Evolutionary conservation across 164 flowering plant species (phyloP), one percentile per base, ranked within the genome.

Genomic region (Kingdonia uniflora): DNA sequence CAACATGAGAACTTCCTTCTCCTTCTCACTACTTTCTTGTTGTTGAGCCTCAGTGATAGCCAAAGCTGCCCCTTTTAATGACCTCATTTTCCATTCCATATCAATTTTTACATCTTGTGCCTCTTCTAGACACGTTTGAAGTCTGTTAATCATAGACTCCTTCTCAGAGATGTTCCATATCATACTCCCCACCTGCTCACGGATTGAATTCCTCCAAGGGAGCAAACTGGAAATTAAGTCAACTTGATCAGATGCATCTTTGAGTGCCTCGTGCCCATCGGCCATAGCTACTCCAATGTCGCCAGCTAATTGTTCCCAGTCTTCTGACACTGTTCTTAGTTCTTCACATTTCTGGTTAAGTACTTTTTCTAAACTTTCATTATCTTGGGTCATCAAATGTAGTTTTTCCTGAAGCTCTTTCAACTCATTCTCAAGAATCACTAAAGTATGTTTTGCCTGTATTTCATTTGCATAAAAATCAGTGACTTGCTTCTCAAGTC

Each of bases 31-130:
- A 70, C 76, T 75, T 56, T 85, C 97, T 50, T 74, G 76, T 64
- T 85, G 78, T 42, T 85, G 96, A 14, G 78, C 76, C 72, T 89
- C 96, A 39, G 81, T 81, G 40, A 94, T 84, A 15, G 67, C 88
- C 60, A 85, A 49, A 42, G 94, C 74, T 21, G 99, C 97, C 20
- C 87, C 96, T 70, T 79, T 79, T 63, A 94, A 65, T 53, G 97
- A 87, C 68, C 77, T 73, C 66, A 94, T 63, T 84, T 81, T 87
- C 77, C 68, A 59, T 21, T 89, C 99, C 72, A 85, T 60, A 51
- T 94, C 89, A 64, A 54, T 63, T 60, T 71, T 70, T 56, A 65
- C 72, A 35, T 59, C 70, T 19, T 74, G 74, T 45, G 89, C 90
- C 66, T 89, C 86, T 60, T 80, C 87, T 51, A 94, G 58, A 61